These are phyloP conservation scores for Ciborinia camelliae DNA, from an alignment of 2,329 filamentous ascomycete genomes.

Conservation along the genomic window DNA sequence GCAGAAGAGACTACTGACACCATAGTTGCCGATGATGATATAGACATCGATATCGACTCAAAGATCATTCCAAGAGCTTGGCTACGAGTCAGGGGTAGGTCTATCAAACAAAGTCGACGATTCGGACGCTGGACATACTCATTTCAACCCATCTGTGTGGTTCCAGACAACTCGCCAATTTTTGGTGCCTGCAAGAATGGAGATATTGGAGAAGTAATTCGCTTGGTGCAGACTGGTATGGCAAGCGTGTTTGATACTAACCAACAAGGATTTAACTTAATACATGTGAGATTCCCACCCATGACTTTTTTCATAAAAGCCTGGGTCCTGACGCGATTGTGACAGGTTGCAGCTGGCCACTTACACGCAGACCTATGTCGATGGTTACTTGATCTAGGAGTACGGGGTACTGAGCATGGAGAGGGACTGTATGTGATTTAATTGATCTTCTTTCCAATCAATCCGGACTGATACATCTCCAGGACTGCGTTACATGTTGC, in stretches of 20 bases:
- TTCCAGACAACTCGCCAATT: background rate
- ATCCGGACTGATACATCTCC: background rate
- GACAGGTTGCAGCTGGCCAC: background rate
- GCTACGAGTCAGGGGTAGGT: background rate
- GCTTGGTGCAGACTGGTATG: background rate
- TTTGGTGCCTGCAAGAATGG: background rate
- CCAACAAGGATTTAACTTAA: background rate
- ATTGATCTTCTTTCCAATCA: background rate
- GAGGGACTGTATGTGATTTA: background rate
- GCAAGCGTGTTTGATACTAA: background rate
- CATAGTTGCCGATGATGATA: background rate
- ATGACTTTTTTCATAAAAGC: background rate
- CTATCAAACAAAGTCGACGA: background rate
- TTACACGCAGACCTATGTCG: background rate
- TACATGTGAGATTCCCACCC: background rate
- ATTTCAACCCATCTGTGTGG: background rate
- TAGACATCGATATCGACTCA: background rate
- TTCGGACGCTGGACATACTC: background rate
- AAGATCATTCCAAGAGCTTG: background rate
- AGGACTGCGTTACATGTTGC: background rate
- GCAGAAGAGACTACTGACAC: background rate
- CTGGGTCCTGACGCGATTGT: background rate
- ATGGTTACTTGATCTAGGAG: background rate
- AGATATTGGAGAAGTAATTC: background rate
- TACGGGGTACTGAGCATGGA: background rate